Base-by-base conservation (phyloP, 2,329 filamentous ascomycete species). In the Aspergillus jensenii region DNA sequence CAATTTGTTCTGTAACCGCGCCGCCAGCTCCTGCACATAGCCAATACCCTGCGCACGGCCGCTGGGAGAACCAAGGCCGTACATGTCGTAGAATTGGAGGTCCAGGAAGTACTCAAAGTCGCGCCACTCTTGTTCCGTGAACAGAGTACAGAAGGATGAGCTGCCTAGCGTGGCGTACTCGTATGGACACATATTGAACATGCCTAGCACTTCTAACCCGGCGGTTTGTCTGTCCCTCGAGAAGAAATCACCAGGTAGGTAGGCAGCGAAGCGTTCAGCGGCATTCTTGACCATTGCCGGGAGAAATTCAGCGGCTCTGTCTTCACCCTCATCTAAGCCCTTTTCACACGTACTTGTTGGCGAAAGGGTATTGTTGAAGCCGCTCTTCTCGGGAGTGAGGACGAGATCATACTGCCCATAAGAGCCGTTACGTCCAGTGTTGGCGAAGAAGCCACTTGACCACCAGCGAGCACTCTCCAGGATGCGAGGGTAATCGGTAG, bases 151-250 rank as follows among this genome's bases (percentile, higher is more conserved):
- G 69, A 84, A 84, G 33, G 79, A 74, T 4, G 79, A 83, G 56
- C 68, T 69, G 19, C 80, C 80, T 15, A 84, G 74, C 61, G 78
- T 82, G 39, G 72, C 78, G 47, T 71, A 73, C 66, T 85, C 83
- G 63, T 85, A 85, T 2, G 81, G 79, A 62, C 83, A 86, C 52
- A 83, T 74, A 60, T 76, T 83, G 65, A 79, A 77, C 76, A 81
- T 79, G 21, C 75, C 77, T 46, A 83, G 82, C 0, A 80, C 79
- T 65, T 84, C 82, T 60, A 79, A 78, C 37, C 73, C 62, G 1
- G 74, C 27, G 8, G 27, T 31, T 31, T 31, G 27, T 31, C 11
- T 31, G 27, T 31, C 27, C 27, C 27, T 83, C 35, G 84, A 72
- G 15, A 68, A 73, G 68, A 85, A 83, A 33, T 78, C 79, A 0